Evolutionary conservation across 441 rosid species (phyloP), one percentile per base, ranked within the genome.

Genomic region (Manihot esculenta): DNA sequence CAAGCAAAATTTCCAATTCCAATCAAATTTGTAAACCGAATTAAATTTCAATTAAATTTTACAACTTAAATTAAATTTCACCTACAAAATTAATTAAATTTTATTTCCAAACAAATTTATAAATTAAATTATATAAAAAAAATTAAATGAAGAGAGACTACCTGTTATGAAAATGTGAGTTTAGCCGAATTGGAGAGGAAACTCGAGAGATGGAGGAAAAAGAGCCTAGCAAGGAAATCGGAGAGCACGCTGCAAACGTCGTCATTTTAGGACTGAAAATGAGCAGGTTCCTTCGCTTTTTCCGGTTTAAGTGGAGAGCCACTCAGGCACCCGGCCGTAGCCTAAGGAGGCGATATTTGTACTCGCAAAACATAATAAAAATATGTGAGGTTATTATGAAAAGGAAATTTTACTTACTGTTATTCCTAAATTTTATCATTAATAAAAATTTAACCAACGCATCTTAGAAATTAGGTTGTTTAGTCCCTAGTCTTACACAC

Each of bases 101-200:
- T n/a, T n/a, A n/a, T n/a, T 10, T 47, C 14, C 35, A 4, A 33
- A 21, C 15, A 27, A 5, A 17, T 12, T n/a, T 20, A 5, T 47
- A 24, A 30, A 30, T 30, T 30, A 30, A 62, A 57, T 23, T 21
- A n/a, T n/a, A n/a, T 30, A 48, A 59, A 24, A 60, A 35, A 21
- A 69, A 49, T n/a, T n/a, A 41, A 62, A 2, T 33, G 12, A 35
- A 18, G 66, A 63, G 62, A 73, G 77, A 57, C n/a, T 7, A 87
- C 94, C 90, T 83, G 47, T 82, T 78, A 68, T n/a, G 71, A 70
- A 69, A 72, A 70, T 20, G 63, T 10, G 83, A 83, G 72, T 45
- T 47, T 51, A 74, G 56, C 60, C 83, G 84, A 74, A 73, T 33
- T 33, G 78, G 85, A 60, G 81, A 81, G 58, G 85, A 77, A 71